Conservation (phyloP, 805 yeast species). For the Lachancea lanzarotensis region DNA sequence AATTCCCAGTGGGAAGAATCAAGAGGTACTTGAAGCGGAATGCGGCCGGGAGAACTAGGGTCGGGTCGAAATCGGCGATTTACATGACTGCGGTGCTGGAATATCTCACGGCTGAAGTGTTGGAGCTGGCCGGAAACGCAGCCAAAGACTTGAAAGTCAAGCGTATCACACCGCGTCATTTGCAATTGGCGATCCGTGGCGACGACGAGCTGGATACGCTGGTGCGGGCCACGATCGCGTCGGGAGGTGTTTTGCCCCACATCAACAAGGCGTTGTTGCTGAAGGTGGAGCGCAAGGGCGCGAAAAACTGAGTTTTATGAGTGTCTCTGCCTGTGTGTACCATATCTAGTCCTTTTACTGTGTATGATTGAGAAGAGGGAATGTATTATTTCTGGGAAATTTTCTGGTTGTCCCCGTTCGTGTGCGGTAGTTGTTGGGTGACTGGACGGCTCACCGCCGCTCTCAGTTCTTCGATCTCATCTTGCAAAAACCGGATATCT, state of each 20-base stretch:
- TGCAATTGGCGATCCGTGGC: slow-evolving; percentile 95
- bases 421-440: no score
- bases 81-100: slow-evolving; percentile 94
- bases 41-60: slow-evolving; percentile 79
- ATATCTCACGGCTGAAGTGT: slow-evolving; percentile 92
- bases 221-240: slow-evolving; percentile 92
- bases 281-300: slow-evolving; percentile 50
- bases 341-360: slow-evolving; percentile 3
- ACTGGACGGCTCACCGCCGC: slow-evolving; percentile 4
- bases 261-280: slow-evolving; percentile 75
- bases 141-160: slow-evolving; percentile 93
- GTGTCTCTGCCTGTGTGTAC: slow-evolving; percentile 1
- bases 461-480: slow-evolving; percentile 57
- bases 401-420: neutral
- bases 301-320: slow-evolving; percentile 6
- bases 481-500: slow-evolving; percentile 63
- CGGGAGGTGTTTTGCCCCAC: slow-evolving; percentile 97
- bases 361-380: slow-evolving; percentile 5
- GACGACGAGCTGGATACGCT: slow-evolving; percentile 95
- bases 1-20: slow-evolving; percentile 98
- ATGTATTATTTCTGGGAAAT: slow-evolving; percentile 6
- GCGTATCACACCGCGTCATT: slow-evolving; percentile 96
- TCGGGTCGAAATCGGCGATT: slow-evolving; percentile 93
- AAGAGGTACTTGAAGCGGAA: slow-evolving; percentile 90
- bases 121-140: slow-evolving; percentile 97